These are phyloP conservation scores for Starmerella gropengiesseri DNA, from an alignment of 805 yeast species.

Conservation along the genomic window DNA sequence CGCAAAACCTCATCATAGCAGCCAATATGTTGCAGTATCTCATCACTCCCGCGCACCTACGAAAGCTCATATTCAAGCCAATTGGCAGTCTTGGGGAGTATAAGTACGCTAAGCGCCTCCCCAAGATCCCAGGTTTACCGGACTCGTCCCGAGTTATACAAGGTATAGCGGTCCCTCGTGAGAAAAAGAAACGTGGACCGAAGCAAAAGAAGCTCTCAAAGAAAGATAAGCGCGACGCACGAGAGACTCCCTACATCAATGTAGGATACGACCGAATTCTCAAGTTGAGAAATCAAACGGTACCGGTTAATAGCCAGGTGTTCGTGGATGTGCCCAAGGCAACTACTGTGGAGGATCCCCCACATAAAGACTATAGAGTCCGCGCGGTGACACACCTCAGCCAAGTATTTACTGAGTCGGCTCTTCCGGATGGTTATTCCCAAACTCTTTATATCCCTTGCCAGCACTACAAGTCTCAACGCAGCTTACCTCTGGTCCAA, in stretches of 20 bases:
- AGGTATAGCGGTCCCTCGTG: constrained; percentile 44
- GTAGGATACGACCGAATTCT: constrained; percentile 54
- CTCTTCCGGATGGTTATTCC: constrained; percentile 56
- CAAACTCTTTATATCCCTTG: constrained; percentile 54
- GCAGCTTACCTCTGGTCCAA: constrained; percentile 24
- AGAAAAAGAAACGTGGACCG: constrained; percentile 37
- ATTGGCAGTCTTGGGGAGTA: constrained; percentile 23
- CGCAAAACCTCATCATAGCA: constrained; percentile 6
- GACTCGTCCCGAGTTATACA: constrained; percentile 34
- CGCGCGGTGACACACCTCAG: constrained; percentile 53
- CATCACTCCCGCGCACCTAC: constrained; percentile 74
- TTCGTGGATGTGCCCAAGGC: constrained; percentile 58
- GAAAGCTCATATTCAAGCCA: constrained; percentile 48
- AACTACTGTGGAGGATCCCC: constrained; percentile 59
- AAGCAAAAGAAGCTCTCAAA: constrained; percentile 35
- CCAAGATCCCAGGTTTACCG: constrained; percentile 61
- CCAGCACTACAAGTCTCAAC: constrained; percentile 45
- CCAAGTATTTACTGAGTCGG: constrained; percentile 58
- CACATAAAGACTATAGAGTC: constrained; percentile 59
- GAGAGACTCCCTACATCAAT: constrained; percentile 62
- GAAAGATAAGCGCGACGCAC: constrained; percentile 42
- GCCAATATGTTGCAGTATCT: constrained; percentile 68
- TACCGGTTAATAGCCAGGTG: constrained; percentile 70
- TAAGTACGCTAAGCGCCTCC: constrained; percentile 52
- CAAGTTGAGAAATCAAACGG: constrained; percentile 40